phyloP scores from a whole-genome alignment of 208 protist species.

The Trypanosomatidae sp. region DNA sequence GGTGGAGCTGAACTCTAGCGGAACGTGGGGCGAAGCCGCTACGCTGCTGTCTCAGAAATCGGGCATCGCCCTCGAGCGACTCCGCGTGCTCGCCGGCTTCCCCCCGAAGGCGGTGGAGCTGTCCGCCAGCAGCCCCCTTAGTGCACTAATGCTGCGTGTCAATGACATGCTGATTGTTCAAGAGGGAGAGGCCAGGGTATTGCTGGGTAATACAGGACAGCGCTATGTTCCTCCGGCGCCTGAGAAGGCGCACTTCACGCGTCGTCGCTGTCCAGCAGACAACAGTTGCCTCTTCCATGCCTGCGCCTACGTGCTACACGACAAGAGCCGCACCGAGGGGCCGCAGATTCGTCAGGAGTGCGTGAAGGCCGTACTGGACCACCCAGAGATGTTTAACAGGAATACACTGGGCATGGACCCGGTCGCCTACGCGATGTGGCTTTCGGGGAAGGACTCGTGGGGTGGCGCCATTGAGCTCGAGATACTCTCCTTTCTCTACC shows the following conservation, averaged over 20 bases:
- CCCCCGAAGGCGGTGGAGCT: constrained; percentile 74
- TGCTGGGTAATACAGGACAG: constrained; percentile 48
- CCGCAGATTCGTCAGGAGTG: constrained; percentile 80
- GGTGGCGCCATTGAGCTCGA: constrained; percentile 93
- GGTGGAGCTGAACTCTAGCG: constrained; percentile 39
- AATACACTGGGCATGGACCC: constrained; percentile 67
- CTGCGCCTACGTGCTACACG: constrained; percentile 88
- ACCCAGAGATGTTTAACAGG: constrained; percentile 80
- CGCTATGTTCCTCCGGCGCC: constrained; percentile 79
- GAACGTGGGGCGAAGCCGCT: constrained; percentile 24
- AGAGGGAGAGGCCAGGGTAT: constrained; percentile 69
- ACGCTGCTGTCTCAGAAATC: constrained; percentile 19
- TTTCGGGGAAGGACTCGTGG: constrained; percentile 77
- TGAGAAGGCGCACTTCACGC: constrained; percentile 79
- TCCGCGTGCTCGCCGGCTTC: constrained; percentile 74
- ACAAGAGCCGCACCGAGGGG: constrained; percentile 78
- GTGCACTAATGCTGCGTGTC: constrained; percentile 33
- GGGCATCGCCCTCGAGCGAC: constrained; percentile 32
- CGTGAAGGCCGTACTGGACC: constrained; percentile 56
- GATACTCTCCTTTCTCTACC: constrained; percentile 81
- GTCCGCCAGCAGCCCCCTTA: constrained; percentile 27
- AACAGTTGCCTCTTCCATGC: constrained; percentile 96
- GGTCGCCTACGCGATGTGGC: constrained; percentile 71
- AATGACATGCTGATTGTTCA: constrained; percentile 83
- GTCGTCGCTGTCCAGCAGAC: constrained; percentile 89